Evolutionary conservation across 331 rosid species (phyloP).

Genomic region (Malus hybrid): DNA sequence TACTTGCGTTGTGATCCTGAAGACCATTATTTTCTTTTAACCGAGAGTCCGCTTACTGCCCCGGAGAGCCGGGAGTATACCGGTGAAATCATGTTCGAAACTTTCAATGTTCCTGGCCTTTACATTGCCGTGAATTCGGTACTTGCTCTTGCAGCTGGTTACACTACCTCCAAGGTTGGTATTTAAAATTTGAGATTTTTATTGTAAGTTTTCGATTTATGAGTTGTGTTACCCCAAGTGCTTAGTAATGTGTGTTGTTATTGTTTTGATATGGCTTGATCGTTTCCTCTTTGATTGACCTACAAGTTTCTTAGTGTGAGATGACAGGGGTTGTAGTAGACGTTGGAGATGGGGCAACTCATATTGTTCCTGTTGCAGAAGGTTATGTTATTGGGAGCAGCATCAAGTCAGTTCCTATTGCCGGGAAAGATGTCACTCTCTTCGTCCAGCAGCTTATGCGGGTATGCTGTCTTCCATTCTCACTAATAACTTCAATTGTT

Average conservation of each 20-base stretch:
- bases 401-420: conserved; percentile 84
- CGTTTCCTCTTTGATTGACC: conserved; percentile 37
- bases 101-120: conserved; percentile 96
- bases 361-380: conserved; percentile 97
- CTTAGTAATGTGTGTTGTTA: neutral
- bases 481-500: neutral
- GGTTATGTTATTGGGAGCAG: conserved; percentile 98
- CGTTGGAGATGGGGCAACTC: conserved; percentile 92
- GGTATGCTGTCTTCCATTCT: conserved; percentile 38
- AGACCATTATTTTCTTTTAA: conserved; percentile 93
- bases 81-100: conserved; percentile 97
- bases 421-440: conserved; percentile 90
- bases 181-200: neutral
- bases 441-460: conserved; percentile 97
- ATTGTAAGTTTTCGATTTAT: neutral
- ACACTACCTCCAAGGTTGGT: conserved; percentile 94
- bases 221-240: neutral
- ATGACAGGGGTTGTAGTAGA: conserved; percentile 99
- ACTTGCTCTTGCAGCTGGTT: conserved; percentile 99
- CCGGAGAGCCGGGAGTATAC: conserved; percentile 98
- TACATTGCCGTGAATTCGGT: conserved; percentile 94
- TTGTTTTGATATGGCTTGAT: neutral
- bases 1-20: conserved; percentile 98
- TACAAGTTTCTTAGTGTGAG: conserved; percentile 75
- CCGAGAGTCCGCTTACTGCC: conserved; percentile 90